phyloP scores from a whole-genome alignment of 164 flowering plant genomes.

The Vitis amurensis region DNA sequence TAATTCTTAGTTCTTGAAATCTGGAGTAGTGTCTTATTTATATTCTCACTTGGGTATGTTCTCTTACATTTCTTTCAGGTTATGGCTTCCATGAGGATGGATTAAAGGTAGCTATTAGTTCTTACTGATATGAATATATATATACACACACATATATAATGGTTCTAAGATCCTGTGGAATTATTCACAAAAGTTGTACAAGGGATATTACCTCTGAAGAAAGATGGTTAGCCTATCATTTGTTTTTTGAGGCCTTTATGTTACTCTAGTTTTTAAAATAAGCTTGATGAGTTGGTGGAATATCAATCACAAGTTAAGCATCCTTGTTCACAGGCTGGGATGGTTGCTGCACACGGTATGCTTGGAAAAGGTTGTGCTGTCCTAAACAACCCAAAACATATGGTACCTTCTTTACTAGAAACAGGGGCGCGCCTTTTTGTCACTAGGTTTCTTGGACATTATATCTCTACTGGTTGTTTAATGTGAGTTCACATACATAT shows the following conservation, averaged over 20 bases:
- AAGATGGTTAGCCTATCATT: too few species aligned
- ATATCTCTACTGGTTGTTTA: constrained; percentile 65
- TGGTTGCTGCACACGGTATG: constrained; percentile 63
- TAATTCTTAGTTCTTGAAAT: background rate
- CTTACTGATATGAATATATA: too few species aligned
- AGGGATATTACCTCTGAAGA: too few species aligned
- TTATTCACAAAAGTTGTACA: too few species aligned
- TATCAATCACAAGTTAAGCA: constrained; percentile 2
- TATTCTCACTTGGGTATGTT: background rate
- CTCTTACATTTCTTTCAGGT: constrained; percentile 41
- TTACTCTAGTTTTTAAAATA: too few species aligned
- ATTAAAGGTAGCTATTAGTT: constrained; percentile 55
- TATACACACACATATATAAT: too few species aligned
- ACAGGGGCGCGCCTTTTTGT: constrained; percentile 77
- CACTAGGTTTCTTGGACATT: constrained; percentile 57
- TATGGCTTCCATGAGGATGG: constrained; percentile 98
- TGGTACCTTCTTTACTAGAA: constrained; percentile 76
- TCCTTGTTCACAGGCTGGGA: constrained; percentile 62
- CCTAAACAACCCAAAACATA: constrained; percentile 61
- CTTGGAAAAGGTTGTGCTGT: constrained; percentile 45
- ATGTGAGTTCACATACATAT: constrained; percentile 48
- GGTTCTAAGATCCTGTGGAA: too few species aligned
- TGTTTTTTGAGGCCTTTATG: too few species aligned
- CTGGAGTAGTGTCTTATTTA: background rate
- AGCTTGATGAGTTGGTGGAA: background rate